Percentiles rank a stretch among this genome's conserved stretches.
phyloP scores from a whole-genome alignment of 306 rosid species.

The Phaseolus lunatus region DNA sequence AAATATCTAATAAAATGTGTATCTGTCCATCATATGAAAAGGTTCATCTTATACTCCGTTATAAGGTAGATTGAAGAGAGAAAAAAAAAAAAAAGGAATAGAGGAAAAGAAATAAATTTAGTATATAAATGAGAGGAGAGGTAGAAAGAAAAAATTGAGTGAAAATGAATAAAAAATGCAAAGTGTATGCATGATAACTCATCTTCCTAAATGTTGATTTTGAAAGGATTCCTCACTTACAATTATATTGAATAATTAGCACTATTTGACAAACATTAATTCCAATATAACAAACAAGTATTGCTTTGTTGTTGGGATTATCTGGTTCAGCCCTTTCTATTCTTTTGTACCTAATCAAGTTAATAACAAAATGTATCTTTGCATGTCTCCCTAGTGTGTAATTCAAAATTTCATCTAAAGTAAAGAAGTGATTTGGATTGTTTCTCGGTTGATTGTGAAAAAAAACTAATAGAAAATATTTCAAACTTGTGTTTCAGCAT shows the following conservation, averaged over 20 bases:
- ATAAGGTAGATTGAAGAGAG: no score
- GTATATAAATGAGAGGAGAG: not conserved
- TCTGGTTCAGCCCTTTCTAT: not conserved
- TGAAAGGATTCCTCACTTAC: not conserved
- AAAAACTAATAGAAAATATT: no score
- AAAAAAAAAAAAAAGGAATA: not conserved
- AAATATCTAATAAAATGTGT: no score
- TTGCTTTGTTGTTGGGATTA: not conserved
- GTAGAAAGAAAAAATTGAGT: not conserved
- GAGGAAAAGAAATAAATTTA: not conserved
- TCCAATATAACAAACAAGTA: not conserved
- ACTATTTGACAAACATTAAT: not conserved
- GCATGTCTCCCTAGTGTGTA: not conserved
- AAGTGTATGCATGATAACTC: not conserved
- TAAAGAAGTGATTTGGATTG: no score
- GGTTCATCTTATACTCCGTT: no score
- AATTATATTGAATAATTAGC: not conserved
- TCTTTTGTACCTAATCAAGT: not conserved
- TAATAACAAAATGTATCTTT: not conserved
- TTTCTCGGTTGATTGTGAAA: not conserved
- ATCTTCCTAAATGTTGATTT: no score
- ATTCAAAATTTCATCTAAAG: no score
- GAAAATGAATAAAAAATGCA: not conserved
- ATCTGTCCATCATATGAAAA: no score
- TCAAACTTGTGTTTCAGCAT: no score